These are phyloP conservation scores for Asterionellopsis glacialis DNA, from an alignment of 108 stramenopile genomes.

Conservation along the genomic window DNA sequence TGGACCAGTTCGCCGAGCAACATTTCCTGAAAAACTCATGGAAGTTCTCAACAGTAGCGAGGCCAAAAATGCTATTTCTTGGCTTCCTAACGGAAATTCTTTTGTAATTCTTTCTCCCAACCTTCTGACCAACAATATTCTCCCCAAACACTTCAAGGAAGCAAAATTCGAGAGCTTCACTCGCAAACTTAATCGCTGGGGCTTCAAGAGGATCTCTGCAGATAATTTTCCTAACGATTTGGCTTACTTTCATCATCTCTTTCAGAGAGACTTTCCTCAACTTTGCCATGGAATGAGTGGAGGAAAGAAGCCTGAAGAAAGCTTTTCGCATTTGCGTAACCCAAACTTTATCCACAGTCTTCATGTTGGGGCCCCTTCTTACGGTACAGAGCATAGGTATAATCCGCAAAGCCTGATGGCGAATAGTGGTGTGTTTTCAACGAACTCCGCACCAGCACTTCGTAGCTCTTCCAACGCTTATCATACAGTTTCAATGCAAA, in stretches of 20 bases:
- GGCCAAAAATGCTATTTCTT: constrained; percentile 7
- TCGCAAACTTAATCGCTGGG: constrained; percentile 24
- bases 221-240: constrained; percentile 11
- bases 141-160: constrained; percentile 25
- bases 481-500: no score
- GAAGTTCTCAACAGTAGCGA: constrained; percentile 20
- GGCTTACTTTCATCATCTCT: constrained; percentile 43
- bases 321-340: no score
- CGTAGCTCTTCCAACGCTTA: no score
- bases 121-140: constrained; percentile 9
- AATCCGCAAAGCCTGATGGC: no score
- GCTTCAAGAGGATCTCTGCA: constrained; percentile 8
- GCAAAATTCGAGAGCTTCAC: constrained; percentile 32
- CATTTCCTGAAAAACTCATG: constrained; percentile 19
- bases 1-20: no score
- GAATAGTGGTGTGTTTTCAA: no score
- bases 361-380: no score
- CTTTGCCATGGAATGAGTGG: constrained; percentile 3
- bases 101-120: constrained; percentile 13
- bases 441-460: no score
- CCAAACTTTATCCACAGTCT: no score
- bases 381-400: no score
- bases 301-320: not conserved
- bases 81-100: constrained; percentile 23
- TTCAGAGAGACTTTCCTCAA: constrained; percentile 26